Conservation (phyloP, 2,329 filamentous ascomycete genomes). For the Sporothrix schenckii region DNA sequence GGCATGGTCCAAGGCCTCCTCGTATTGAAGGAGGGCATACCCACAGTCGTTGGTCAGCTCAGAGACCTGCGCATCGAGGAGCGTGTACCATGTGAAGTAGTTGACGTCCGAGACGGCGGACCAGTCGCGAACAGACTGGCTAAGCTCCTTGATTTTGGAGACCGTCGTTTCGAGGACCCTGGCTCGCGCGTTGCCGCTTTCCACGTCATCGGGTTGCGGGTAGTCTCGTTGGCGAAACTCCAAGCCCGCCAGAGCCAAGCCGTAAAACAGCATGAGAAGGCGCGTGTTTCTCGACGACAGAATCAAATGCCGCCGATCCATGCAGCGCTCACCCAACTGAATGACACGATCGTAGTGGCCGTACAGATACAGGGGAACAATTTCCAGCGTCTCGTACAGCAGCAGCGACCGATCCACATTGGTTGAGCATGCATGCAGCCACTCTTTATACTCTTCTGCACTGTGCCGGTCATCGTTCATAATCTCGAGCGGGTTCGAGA, state of each 20-base stretch:
- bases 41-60: slow-evolving; percentile 64
- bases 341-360: slow-evolving; percentile 64
- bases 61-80: slow-evolving; percentile 69
- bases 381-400: slow-evolving; percentile 69
- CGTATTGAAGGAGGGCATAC: slow-evolving; percentile 64
- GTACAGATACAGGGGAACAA: slow-evolving; percentile 64
- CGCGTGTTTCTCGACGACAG: slow-evolving; percentile 65
- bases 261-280: slow-evolving; percentile 62
- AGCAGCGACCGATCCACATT: slow-evolving; percentile 67
- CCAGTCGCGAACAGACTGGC: slow-evolving; percentile 66
- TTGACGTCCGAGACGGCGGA: slow-evolving; percentile 68
- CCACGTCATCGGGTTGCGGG: slow-evolving; percentile 46
- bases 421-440: slow-evolving; percentile 54
- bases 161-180: slow-evolving; percentile 51
- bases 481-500: slow-evolving; percentile 55
- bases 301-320: slow-evolving; percentile 53
- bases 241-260: slow-evolving; percentile 58
- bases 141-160: slow-evolving; percentile 57
- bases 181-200: slow-evolving; percentile 42
- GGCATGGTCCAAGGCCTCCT: slow-evolving; percentile 72
- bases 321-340: slow-evolving; percentile 57
- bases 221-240: slow-evolving; percentile 56
- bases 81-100: slow-evolving; percentile 68
- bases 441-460: slow-evolving; percentile 60
- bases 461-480: slow-evolving; percentile 71